Evolutionary conservation across 805 yeast species (phyloP).

Genomic region (Kluyveromyces wickerhamii): DNA sequence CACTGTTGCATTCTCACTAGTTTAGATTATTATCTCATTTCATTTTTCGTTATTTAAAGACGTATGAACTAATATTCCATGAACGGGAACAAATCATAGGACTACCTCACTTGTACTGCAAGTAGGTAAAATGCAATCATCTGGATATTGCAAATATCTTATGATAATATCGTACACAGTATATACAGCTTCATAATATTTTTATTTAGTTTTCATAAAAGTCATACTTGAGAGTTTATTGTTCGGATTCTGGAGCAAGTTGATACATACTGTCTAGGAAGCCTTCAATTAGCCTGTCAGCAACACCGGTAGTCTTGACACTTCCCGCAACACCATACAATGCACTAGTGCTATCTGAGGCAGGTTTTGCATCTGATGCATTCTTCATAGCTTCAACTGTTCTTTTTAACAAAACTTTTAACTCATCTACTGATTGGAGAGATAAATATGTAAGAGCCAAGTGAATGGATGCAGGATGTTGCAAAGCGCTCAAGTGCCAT

Average conservation of each 20-base stretch:
- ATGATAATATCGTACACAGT: no score
- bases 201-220: no score
- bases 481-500: conserved; percentile 87
- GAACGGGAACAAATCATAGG: no score
- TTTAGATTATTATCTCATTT: no score
- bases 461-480: conserved; percentile 86
- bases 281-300: conserved; percentile 67
- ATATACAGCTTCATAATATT: no score
- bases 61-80: no score
- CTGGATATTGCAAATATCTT: no score
- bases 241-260: conserved; percentile 24
- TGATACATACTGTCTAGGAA: conserved; percentile 80
- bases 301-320: conserved; percentile 74
- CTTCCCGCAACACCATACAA: conserved; percentile 95
- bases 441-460: conserved; percentile 78
- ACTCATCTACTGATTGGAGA: conserved; percentile 49
- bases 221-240: no score
- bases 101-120: no score
- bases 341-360: conserved; percentile 68
- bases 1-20: no score
- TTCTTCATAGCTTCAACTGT: conserved; percentile 36
- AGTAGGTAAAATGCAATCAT: no score
- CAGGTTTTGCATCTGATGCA: conserved; percentile 23
- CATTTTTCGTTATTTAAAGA: no score
- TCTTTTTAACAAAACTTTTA: conserved; percentile 43